Percentiles rank a stretch among this genome's conserved stretches.
Evolutionary conservation across 2,329 filamentous ascomycete genomes (phyloP).

Genomic region (Epicoccum nigrum): DNA sequence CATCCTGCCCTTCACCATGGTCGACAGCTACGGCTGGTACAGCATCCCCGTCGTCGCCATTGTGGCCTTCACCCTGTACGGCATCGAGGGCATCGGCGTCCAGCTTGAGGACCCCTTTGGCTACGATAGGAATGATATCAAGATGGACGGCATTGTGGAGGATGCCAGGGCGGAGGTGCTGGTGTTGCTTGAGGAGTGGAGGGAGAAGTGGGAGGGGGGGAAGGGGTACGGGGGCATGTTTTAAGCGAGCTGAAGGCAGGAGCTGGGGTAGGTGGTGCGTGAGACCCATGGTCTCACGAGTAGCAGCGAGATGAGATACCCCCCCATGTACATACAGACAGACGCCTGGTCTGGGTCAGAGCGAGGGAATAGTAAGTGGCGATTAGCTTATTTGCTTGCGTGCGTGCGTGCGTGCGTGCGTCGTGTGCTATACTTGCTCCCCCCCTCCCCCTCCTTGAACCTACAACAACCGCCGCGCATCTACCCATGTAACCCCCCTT

Average conservation of each 20-base stretch:
- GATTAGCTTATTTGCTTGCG: no score
- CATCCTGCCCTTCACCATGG: constrained; percentile 68
- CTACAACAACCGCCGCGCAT: no score
- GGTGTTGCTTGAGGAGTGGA: constrained; percentile 66
- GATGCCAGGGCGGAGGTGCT: constrained; percentile 64
- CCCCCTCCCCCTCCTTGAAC: no score
- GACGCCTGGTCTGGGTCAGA: no score
- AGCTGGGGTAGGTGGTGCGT: not conserved
- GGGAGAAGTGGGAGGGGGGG: constrained; percentile 40
- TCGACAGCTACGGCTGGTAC: constrained; percentile 69
- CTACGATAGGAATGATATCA: constrained; percentile 70
- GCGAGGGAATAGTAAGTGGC: no score
- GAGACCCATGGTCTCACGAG: no score
- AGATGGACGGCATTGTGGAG: constrained; percentile 69
- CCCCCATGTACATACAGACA: no score
- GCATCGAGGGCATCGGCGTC: constrained; percentile 67
- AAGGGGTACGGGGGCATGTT: constrained; percentile 44
- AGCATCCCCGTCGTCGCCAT: constrained; percentile 64
- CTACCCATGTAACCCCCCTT: no score
- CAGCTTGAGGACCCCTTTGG: constrained; percentile 72
- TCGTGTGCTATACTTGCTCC: no score
- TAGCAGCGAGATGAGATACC: no score
- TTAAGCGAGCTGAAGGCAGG: constrained; percentile 5
- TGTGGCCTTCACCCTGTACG: constrained; percentile 68
- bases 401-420: no score